phyloP scores from a whole-genome alignment of 495 filamentous ascomycete genomes.

The Tirmania nivea region DNA sequence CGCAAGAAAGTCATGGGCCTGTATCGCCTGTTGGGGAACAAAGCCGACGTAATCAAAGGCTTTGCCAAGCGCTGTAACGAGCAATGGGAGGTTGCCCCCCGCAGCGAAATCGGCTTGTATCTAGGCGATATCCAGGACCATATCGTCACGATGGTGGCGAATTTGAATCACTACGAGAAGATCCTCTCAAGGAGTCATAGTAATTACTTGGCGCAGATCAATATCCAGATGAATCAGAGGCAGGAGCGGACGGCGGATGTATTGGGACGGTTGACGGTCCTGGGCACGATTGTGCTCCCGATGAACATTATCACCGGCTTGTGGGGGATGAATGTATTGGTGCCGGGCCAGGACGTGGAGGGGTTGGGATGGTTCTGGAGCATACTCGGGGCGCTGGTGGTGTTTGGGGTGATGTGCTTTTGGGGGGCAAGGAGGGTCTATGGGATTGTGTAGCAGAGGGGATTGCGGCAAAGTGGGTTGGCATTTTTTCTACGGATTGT shows the following conservation, averaged over 20 bases:
- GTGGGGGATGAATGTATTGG: slow-evolving; percentile 89
- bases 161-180: slow-evolving; percentile 87
- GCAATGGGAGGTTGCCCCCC: slow-evolving; percentile 78
- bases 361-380: slow-evolving; percentile 57
- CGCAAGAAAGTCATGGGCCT: slow-evolving; percentile 88
- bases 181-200: slow-evolving; percentile 88
- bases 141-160: slow-evolving; percentile 97
- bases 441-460: slow-evolving; percentile 12
- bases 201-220: slow-evolving; percentile 90
- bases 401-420: slow-evolving; percentile 65
- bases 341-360: slow-evolving; percentile 40
- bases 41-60: slow-evolving; percentile 89
- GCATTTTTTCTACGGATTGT: too few species aligned
- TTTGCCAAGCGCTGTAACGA: slow-evolving; percentile 98
- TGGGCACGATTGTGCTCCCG: slow-evolving; percentile 88
- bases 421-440: slow-evolving; percentile 54
- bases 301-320: slow-evolving; percentile 87
- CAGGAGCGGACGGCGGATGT: slow-evolving; percentile 83
- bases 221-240: slow-evolving; percentile 50
- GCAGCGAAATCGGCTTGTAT: slow-evolving; percentile 89
- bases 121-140: slow-evolving; percentile 91
- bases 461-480: too few species aligned
- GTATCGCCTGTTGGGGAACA: slow-evolving; percentile 81
- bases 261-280: slow-evolving; percentile 81
- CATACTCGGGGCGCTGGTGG: slow-evolving; percentile 46